These are phyloP conservation scores for Curvularia spicifera DNA, from an alignment of 2,329 filamentous ascomycete genomes.

Conservation along the genomic window DNA sequence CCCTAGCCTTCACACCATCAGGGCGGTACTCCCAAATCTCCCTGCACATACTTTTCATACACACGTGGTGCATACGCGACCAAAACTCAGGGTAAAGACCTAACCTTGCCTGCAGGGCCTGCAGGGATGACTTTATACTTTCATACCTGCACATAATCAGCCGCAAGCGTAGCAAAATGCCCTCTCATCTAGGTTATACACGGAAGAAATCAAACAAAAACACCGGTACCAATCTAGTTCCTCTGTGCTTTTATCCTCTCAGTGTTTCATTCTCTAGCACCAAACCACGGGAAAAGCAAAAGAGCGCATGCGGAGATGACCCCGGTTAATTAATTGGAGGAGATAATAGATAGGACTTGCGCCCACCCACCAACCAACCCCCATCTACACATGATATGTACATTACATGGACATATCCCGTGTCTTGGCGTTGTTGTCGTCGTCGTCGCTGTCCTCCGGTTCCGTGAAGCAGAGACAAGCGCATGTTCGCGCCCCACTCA, in stretches of 20 bases:
- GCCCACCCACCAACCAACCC: no score
- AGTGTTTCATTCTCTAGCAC: not conserved
- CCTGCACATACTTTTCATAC: not conserved
- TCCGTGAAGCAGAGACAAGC: not conserved
- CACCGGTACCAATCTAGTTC: not conserved
- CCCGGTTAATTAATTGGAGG: not conserved
- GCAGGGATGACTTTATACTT: not conserved
- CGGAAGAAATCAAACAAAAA: not conserved
- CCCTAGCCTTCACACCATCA: not conserved
- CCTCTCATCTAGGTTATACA: not conserved
- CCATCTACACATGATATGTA: no score
- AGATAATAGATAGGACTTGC: not conserved
- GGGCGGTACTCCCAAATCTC: not conserved
- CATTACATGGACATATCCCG: not conserved
- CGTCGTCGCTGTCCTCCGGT: not conserved
- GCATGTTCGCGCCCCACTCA: not conserved
- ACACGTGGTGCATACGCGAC: not conserved
- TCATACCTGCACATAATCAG: not conserved
- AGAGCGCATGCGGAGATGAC: not conserved
- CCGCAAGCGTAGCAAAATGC: not conserved
- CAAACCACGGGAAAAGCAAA: not conserved
- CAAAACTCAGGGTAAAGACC: not conserved
- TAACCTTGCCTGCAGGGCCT: not conserved
- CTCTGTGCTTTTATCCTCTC: no score
- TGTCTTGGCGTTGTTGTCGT: not conserved